Conservation (phyloP, 164 flowering plant genomes). For the Liriodendron chinense region DNA sequence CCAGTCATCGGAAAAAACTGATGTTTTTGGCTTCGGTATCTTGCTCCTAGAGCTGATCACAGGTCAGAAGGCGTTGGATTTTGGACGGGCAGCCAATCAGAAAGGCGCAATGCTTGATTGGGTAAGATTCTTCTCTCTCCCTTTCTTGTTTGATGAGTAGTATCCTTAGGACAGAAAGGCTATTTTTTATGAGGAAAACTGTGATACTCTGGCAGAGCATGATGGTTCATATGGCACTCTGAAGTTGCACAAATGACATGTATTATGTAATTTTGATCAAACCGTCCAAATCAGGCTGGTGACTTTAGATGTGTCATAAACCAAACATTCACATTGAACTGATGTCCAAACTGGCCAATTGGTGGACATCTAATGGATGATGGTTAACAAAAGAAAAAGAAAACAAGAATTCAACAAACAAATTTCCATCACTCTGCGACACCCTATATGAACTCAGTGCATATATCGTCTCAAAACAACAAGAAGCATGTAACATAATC, state of each 20-base stretch:
- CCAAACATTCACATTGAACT: too few relatives aligned
- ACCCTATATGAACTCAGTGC: too few relatives aligned
- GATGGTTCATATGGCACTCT: neutral
- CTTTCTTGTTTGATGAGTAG: neutral
- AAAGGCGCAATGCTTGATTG: constrained; percentile 59
- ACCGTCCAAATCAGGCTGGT: neutral
- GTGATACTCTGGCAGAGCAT: neutral
- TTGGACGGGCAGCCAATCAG: constrained; percentile 62
- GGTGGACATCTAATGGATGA: too few relatives aligned
- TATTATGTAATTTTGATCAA: neutral
- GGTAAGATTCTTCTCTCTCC: constrained; percentile 22
- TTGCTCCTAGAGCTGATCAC: constrained; percentile 80
- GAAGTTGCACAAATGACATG: too few relatives aligned
- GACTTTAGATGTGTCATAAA: neutral
- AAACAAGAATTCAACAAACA: too few relatives aligned
- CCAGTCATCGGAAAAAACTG: constrained; percentile 86
- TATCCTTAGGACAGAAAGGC: neutral
- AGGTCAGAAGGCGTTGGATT: constrained; percentile 79
- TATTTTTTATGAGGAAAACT: neutral
- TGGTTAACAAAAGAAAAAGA: too few relatives aligned
- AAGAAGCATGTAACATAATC: too few relatives aligned
- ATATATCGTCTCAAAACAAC: too few relatives aligned
- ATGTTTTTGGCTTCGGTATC: constrained; percentile 84
- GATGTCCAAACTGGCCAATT: neutral
- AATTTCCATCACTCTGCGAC: too few relatives aligned